These are phyloP conservation scores for Musa beccarii DNA, from an alignment of 176 grass and related monocot genomes.

Conservation along the genomic window DNA sequence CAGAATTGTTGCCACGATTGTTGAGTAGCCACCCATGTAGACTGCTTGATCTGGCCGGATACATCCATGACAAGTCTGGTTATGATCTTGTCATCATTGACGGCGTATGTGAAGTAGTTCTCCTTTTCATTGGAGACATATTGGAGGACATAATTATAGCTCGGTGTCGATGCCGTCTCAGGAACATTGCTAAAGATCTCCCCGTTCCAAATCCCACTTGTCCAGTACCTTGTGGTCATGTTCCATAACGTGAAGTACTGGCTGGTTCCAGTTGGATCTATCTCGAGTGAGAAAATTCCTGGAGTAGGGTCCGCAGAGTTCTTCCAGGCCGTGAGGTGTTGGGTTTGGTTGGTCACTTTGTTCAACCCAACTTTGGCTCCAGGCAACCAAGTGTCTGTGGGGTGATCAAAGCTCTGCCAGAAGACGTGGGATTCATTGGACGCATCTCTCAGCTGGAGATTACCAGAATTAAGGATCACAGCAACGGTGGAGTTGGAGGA, in stretches of 20 bases:
- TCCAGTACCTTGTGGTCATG: constrained; percentile 26
- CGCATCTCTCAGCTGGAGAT: constrained; percentile 38
- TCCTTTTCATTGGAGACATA: constrained; percentile 16
- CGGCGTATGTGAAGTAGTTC: constrained; percentile 42
- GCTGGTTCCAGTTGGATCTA: constrained; percentile 27
- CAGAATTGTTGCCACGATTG: constrained; percentile 26
- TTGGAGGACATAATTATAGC: constrained; percentile 32
- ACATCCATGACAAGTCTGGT: constrained; percentile 29
- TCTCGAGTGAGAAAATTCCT: constrained; percentile 27
- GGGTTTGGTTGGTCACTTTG: constrained; percentile 31
- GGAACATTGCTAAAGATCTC: constrained; percentile 22
- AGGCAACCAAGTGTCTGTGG: constrained; percentile 50
- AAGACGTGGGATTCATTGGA: constrained; percentile 23
- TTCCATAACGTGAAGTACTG: constrained; percentile 33
- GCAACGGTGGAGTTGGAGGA: constrained; percentile 9
- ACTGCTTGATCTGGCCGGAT: constrained; percentile 31
- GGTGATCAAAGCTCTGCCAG: constrained; percentile 55
- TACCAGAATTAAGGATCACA: constrained; percentile 42
- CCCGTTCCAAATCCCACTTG: constrained; percentile 31
- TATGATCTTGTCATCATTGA: constrained; percentile 18
- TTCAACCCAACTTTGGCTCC: constrained; percentile 40
- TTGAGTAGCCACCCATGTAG: constrained; percentile 21
- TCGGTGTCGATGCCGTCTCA: constrained; percentile 28
- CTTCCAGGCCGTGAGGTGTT: constrained; percentile 30
- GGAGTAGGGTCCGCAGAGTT: constrained; percentile 32